Evolutionary conservation across 306 rosid species (phyloP), one percentile per base, ranked within the genome.

Genomic region (Mimosa pudica): DNA sequence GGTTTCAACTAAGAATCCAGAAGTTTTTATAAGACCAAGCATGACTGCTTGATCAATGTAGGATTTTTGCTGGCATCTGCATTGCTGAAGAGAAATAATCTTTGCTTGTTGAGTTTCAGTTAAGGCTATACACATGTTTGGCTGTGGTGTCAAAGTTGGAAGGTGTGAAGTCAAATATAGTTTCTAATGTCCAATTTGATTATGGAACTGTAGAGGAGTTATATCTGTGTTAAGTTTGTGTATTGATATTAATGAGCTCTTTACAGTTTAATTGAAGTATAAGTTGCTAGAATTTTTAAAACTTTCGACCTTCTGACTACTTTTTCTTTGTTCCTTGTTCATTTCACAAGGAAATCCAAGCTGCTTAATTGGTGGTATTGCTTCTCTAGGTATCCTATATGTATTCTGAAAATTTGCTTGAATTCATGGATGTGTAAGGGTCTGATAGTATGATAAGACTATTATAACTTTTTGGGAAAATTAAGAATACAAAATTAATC

Each of bases 1-100:
- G 60, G 81, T 92, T 41, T 92, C 94, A 42, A 84, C 94, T 1
- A 92, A 90, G 87, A 87, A 79, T 82, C 92, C 83, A 83, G 92
- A 85, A 76, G 86, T 81, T 74, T 78, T 86, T 70, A 82, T 87
- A 18, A 75, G 82, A 77, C 82, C 76, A 54, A 30, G 67, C 44
- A 41, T 70, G 70, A 46, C 74, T 55, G 77, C 74, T 74, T 76
- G 68, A 84, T 70, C 74, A 77, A 60, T 77, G 80, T 65, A 77
- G 82, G 66, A 24, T 32, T 68, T 51, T 54, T 51, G 71, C 52
- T 55, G 74, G 77, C 64, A 81, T 33, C 46, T 62, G 12, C 60
- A 63, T 64, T 8, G 35, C 42, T 54, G 58, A 54, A 60, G 77
- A 78, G 54, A 78, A 38, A 49, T 58, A 6, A 13, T 8, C 17